Conservation (phyloP, 352 stramenopile genomes). For the Pythium insidiosum region DNA sequence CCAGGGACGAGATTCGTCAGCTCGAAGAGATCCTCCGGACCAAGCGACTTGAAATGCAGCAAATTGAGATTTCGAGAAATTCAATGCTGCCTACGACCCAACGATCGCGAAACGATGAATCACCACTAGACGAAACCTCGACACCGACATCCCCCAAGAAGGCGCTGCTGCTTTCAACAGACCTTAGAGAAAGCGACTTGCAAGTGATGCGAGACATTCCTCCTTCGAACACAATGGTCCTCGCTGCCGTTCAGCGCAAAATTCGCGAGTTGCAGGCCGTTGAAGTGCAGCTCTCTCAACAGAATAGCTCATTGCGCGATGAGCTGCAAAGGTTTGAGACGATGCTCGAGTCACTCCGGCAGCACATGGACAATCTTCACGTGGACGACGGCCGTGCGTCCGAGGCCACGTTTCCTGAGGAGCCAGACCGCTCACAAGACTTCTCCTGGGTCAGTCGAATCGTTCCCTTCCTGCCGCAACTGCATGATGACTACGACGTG, state of each 20-base stretch:
- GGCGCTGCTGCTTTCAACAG: too few relatives aligned
- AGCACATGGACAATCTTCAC: conserved; percentile 5
- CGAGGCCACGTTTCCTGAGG: too few relatives aligned
- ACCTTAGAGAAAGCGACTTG: too few relatives aligned
- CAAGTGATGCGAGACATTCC: too few relatives aligned
- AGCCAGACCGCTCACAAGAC: too few relatives aligned
- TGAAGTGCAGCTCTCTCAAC: conserved; percentile 5
- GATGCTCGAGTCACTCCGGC: background rate
- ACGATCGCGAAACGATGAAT: background rate
- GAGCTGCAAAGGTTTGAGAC: background rate
- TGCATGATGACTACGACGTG: conserved; percentile 11
- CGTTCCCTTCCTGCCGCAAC: conserved; percentile 5
- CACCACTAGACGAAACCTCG: background rate
- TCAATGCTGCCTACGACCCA: background rate
- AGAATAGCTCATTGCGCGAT: background rate
- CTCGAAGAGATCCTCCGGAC: conserved; percentile 1
- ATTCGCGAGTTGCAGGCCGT: background rate
- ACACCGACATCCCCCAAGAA: too few relatives aligned
- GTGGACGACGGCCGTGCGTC: too few relatives aligned
- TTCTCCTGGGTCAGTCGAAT: conserved; percentile 12
- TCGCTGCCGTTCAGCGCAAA: conserved; percentile 1
- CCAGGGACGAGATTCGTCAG: conserved; percentile 8
- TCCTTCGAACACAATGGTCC: background rate
- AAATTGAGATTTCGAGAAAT: too few relatives aligned
- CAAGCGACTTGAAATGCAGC: conserved; percentile 2